A percentile compares a stretch with the other conserved stretches of the same genome.
These are phyloP conservation scores for Podospora sp. DNA, from an alignment of 495 filamentous ascomycete genomes.

Conservation along the genomic window DNA sequence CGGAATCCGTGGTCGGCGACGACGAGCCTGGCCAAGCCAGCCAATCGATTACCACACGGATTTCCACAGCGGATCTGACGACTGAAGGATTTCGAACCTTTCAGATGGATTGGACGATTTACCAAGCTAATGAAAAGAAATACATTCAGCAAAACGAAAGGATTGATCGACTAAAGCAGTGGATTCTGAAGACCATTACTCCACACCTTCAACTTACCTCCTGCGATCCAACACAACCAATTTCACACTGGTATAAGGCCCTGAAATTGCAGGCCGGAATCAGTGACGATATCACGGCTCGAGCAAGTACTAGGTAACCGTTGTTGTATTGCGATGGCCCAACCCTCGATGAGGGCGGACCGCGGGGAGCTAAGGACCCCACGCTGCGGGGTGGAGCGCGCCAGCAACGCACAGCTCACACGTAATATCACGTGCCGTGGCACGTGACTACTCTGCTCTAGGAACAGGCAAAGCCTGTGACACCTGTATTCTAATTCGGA, in stretches of 20 bases:
- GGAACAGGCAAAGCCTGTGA: too few relatives aligned
- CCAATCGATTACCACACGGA: not conserved
- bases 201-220: not conserved
- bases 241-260: conserved; percentile 7
- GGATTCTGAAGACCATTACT: conserved; percentile 8
- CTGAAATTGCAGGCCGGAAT: not conserved
- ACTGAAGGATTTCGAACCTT: conserved; percentile 5
- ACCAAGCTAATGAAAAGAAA: conserved; percentile 7
- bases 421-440: too few relatives aligned
- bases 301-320: too few relatives aligned
- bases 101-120: conserved; percentile 14
- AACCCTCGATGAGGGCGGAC: too few relatives aligned
- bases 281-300: not conserved
- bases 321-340: too few relatives aligned
- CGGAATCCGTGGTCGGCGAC: not conserved
- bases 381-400: too few relatives aligned
- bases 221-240: not conserved
- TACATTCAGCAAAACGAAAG: conserved; percentile 3
- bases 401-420: too few relatives aligned
- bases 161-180: conserved; percentile 9
- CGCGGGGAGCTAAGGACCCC: too few relatives aligned
- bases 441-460: too few relatives aligned
- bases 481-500: too few relatives aligned
- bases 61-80: not conserved
- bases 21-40: conserved; percentile 11